Evolutionary conservation across 2,329 filamentous ascomycete species (phyloP), one percentile per base, ranked within the genome.

Genomic region (Pseudopyricularia cyperi): DNA sequence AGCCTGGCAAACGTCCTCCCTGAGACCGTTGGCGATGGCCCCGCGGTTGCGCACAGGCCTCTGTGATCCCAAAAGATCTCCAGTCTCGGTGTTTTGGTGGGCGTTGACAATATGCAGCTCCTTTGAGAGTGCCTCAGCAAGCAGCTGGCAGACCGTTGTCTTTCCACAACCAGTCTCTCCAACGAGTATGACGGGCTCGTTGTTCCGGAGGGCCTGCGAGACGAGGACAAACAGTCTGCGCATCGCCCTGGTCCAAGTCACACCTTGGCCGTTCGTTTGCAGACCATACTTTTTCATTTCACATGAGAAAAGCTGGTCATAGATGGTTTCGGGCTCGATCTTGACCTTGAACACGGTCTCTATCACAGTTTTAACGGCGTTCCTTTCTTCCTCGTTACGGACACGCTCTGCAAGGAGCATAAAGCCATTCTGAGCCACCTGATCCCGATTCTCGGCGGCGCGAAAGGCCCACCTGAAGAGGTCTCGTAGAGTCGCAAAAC

Each of bases 151-250:
- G 7, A 98, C 87, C 2, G 91, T 96, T 0, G 93, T 99, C 70
- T 99, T 99, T 55, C 94, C 93, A 62, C 91, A 97, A 6, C 93
- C 93, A 17, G 93, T 99, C 65, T 98, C 94, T 55, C 93, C 93
- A 12, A 99, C 89, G 5, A 99, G 75, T 19, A 99, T 74, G 3
- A 98, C 88, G 1, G 93, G 93, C 65, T 99, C 93, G 55, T 94
- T 89, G 62, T 96, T 93, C 26, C 79, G 78, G 54, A 98, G 72
- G 1, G 93, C 93, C 59, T 87, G 79, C 5, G 85, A 82, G n/a
- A 98, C 89, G 12, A 99, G 74, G 7, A 94, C 81, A 62, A 91
- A 97, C 0, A 98, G 73, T 50, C 93, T 79, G 15, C 89, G 83
- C 91, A 98, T 98, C 0, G 91, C 89, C 57, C 82, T 81, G 0